Conservation (phyloP, 2,329 filamentous ascomycete species). For the Nothophoma quercina region DNA sequence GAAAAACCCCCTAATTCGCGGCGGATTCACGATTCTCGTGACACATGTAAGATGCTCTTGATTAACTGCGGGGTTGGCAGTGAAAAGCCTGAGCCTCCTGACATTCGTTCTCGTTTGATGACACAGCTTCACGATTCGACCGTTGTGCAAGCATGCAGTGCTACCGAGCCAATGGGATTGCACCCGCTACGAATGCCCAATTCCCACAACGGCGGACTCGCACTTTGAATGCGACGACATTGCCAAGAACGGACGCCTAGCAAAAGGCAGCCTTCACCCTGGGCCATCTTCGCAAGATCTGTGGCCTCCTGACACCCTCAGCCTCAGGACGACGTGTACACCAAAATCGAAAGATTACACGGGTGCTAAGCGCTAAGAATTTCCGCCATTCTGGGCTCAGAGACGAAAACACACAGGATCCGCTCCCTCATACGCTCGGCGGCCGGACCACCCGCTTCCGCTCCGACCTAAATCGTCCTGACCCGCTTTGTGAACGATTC, state of each 20-base stretch:
- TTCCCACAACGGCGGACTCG: neutral
- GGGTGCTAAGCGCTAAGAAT: constrained; percentile 15
- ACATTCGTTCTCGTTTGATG: constrained; percentile 8
- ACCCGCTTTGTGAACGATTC: constrained; percentile 8
- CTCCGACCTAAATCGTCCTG: constrained; percentile 18
- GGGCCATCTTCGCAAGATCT: neutral
- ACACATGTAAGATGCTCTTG: constrained; percentile 1
- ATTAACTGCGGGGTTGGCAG: constrained; percentile 13
- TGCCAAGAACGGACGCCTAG: neutral
- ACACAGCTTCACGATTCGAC: constrained; percentile 25
- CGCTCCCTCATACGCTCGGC: constrained; percentile 25
- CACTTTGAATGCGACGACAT: neutral
- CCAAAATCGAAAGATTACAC: constrained; percentile 7
- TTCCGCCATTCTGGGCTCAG: constrained; percentile 9
- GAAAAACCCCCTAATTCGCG: constrained; percentile 2
- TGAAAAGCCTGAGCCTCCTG: constrained; percentile 4
- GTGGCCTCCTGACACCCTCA: constrained; percentile 16
- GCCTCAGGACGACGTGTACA: constrained; percentile 24
- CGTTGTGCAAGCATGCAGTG: constrained; percentile 4
- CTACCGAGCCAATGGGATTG: constrained; percentile 6
- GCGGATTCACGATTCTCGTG: constrained; percentile 8
- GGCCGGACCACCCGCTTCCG: constrained; percentile 28
- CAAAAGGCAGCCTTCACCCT: neutral
- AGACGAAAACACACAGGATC: constrained; percentile 32
- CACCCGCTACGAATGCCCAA: neutral